Evolutionary conservation across 2,329 filamentous ascomycete genomes (phyloP).

Genomic region (Xylariaceae sp.): DNA sequence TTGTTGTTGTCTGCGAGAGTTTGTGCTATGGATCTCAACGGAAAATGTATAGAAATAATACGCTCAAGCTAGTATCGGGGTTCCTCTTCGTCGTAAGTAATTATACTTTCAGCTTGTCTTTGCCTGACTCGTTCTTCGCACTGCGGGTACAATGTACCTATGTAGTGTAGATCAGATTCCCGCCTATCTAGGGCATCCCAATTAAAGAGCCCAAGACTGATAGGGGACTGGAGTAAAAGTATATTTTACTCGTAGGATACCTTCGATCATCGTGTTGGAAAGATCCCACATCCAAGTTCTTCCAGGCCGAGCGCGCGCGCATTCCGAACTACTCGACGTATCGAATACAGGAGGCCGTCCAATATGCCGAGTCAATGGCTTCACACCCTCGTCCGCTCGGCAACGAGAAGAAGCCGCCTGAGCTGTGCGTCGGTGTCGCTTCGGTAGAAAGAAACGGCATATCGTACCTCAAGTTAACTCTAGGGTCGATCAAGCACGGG

Average conservation of each 20-base stretch:
- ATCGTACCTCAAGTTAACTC: conserved; percentile 21
- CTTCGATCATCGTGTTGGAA: conserved; percentile 20
- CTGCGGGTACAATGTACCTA: neutral
- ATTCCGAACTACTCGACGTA: conserved; percentile 18
- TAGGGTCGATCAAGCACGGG: conserved; percentile 23
- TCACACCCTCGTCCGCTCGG: neutral
- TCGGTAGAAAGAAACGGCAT: conserved; percentile 22
- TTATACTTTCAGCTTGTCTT: neutral
- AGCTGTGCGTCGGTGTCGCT: conserved; percentile 22
- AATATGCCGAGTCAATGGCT: conserved; percentile 11
- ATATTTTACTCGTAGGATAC: conserved; percentile 16
- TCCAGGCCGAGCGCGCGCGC: conserved; percentile 20
- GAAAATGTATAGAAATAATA: neutral
- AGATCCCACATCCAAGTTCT: conserved; percentile 24
- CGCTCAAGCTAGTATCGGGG: neutral
- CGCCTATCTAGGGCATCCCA: neutral
- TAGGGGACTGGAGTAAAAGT: conserved; percentile 10
- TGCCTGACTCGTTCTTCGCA: neutral
- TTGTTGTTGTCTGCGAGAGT: neutral
- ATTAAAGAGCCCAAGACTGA: neutral
- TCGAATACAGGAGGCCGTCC: conserved; percentile 18
- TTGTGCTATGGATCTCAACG: neutral
- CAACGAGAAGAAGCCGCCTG: conserved; percentile 1
- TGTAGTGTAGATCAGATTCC: neutral
- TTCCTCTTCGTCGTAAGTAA: neutral